phyloP scores from a whole-genome alignment of 2,329 filamentous ascomycete genomes.

The Monosporascus sp. region DNA sequence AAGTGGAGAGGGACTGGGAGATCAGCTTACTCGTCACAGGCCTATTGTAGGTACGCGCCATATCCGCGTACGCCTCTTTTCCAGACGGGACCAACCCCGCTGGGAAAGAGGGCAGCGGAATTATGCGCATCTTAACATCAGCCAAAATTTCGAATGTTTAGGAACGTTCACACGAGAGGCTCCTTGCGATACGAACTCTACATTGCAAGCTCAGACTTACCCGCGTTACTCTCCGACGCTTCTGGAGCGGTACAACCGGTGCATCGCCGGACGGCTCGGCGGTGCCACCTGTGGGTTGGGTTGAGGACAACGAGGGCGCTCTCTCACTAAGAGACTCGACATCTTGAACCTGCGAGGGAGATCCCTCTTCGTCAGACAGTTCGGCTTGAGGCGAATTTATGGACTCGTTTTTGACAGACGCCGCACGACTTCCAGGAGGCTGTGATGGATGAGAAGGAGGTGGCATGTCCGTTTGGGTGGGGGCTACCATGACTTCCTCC shows the following conservation, averaged over 20 bases:
- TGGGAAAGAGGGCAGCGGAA: conserved; percentile 2
- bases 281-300: not conserved
- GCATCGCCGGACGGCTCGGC: conserved; percentile 27
- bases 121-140: not conserved
- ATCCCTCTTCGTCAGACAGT: conserved; percentile 36
- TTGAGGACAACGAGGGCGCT: conserved; percentile 27
- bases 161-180: not conserved
- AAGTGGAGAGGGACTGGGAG: no score
- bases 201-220: conserved; percentile 42
- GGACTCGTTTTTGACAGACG: conserved; percentile 19
- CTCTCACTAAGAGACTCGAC: conserved; percentile 33
- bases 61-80: not conserved
- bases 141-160: not conserved
- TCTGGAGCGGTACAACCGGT: conserved; percentile 60
- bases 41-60: not conserved
- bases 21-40: not conserved
- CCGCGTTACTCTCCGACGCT: conserved; percentile 71
- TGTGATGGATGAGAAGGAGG: conserved; percentile 23
- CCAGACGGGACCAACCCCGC: not conserved
- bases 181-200: not conserved
- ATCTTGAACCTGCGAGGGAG: conserved; percentile 10
- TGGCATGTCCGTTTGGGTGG: conserved; percentile 21
- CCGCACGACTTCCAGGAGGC: conserved; percentile 18
- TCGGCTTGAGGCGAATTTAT: conserved; percentile 30
- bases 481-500: conserved; percentile 9